Evolutionary conservation across 768 basidiomycete species (phyloP), one percentile per base, ranked within the genome.

Genomic region (Dentipellis sp.): DNA sequence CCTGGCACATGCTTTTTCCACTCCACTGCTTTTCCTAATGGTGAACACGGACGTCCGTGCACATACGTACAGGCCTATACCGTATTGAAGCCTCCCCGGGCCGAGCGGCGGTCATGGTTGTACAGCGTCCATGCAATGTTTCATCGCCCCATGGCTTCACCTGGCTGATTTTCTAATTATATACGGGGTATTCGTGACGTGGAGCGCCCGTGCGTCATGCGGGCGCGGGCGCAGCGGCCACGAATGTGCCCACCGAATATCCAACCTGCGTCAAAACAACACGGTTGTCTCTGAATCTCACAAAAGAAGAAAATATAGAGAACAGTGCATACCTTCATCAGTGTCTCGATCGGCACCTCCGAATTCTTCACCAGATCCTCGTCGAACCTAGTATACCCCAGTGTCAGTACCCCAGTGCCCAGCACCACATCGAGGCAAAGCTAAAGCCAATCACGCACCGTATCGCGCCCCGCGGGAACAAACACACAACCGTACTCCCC

Each of bases 401-500:
- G 29, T 6, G 7, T 45, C 42, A 45, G 16, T 8, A n/a, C 16
- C 42, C 42, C n/a, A n/a, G 2, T 10, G 4, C 16, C 16, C 16
- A 45, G 7, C 42, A 45, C 29, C 29, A 6, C 29, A 29, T 29
- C 3, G 6, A 29, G 6, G 6, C 29, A 45, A 40, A 45, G 5
- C 42, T 14, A 29, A 29, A 29, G n/a, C n/a, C n/a, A 29, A 29
- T 3, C 29, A 29, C 42, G 56, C 59, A 78, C 74, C 75, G 64
- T 40, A 79, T 67, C 4, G 77, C 63, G 21, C 77, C 76, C 35
- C 69, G 70, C 3, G 84, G 82, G 68, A 86, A 86, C 16, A 88
- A 64, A 17, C 66, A 73, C 29, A 88, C 76, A 35, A 83, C 59
- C 1, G 88, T 90, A 61, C 84, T 86, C n/a, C 88, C 88, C 1